Evolutionary conservation across 139 green algal species (phyloP), one percentile per base, ranked within the genome.

Genomic region (Desmodesmus armatus): DNA sequence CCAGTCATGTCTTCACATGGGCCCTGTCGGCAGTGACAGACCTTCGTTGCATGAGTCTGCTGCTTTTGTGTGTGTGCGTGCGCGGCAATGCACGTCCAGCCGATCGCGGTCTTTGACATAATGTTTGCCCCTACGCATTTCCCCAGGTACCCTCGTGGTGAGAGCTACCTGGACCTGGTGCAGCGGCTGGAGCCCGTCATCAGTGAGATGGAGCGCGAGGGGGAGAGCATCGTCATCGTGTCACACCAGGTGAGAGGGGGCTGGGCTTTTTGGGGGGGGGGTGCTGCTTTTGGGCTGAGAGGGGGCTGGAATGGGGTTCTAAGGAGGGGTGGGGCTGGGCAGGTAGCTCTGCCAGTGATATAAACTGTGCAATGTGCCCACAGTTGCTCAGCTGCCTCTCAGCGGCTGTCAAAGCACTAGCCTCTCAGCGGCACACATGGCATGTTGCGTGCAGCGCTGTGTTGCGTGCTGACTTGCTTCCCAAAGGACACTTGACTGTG

Each of bases 81-180:
- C 66, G 1, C 51, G 19, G 51, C 19, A 62, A 17, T 27, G 51
- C 1, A 62, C 17, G 17, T 62, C 51, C 1, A 27, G 51, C 51
- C 21, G 51, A 62, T 62, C 19, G 19, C 51, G 0, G 1, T 3
- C 51, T 19, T 23, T 39, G 29, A 25, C n/a, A 13, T 40, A 23
- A 37, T 37, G 27, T 41, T 37, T 73, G 31, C 65, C 33, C 19
- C 9, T 44, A 25, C 53, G 69, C 53, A 13, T 15, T 0, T n/a
- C 3, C 35, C 25, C 90, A 96, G 95, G 85, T 98, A 98, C 82
- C 96, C 96, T 1, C 88, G 87, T 25, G 96, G 96, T 1, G 96
- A 99, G 91, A 92, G 75, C 25, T 99, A 99, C 90, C 89, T 98
- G 89, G 96, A 98, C 83, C 92, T 98, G 31, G 94, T 98, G 37